These are phyloP conservation scores for Rhynchospora breviuscula DNA, from an alignment of 176 grass and related monocot genomes.

Conservation along the genomic window DNA sequence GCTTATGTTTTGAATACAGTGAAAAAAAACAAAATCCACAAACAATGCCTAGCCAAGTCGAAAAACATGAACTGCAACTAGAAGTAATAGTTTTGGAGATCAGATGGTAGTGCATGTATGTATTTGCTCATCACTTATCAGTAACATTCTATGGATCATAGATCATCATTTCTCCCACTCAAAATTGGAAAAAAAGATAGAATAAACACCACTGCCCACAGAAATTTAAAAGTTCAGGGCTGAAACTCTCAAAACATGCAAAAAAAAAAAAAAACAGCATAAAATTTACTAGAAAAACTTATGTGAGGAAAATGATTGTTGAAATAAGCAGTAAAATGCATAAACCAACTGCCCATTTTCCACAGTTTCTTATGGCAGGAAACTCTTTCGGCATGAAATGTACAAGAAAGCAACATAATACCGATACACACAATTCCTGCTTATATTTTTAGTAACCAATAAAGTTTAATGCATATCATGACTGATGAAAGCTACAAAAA, in stretches of 20 bases:
- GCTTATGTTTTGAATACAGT: not conserved
- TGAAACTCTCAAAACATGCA: not conserved
- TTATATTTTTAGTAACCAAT: not conserved
- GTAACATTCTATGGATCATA: not conserved
- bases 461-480: not conserved
- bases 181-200: not conserved
- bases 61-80: not conserved
- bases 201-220: not conserved
- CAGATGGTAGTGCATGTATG: not conserved
- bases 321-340: slow-evolving; percentile 37
- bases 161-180: slow-evolving; percentile 6
- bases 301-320: slow-evolving; percentile 85
- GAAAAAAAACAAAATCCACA: not conserved
- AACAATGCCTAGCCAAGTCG: no score
- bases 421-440: slow-evolving; percentile 76
- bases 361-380: slow-evolving; percentile 51
- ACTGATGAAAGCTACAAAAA: no score
- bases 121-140: not conserved
- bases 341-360: slow-evolving; percentile 74
- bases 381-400: slow-evolving; percentile 51
- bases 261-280: not conserved
- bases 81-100: not conserved
- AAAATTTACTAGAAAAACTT: not conserved
- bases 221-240: no score
- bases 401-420: slow-evolving; percentile 27